Evolutionary conservation across 768 basidiomycete species (phyloP), one percentile per base, ranked within the genome.

Genomic region (Galerina marginata): DNA sequence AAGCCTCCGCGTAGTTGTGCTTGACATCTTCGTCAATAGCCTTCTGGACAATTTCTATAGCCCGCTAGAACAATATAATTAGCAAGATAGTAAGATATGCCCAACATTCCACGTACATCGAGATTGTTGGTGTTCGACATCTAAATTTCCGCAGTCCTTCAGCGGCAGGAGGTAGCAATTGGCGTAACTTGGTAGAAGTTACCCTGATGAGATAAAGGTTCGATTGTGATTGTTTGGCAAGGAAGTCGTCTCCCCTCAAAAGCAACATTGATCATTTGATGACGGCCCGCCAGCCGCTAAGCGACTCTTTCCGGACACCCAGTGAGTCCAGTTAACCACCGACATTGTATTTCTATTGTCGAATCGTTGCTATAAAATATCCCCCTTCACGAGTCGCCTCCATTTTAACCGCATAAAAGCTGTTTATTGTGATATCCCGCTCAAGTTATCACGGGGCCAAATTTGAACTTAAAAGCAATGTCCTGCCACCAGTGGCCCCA

Each of bases 21-120:
- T 95, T 95, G 62, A 84, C 83, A 77, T 99, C 97, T 63, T 93
- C 90, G 58, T 95, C 95, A 68, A 96, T 96, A 58, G 95, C 95
- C 64, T 86, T 86, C 77, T 95, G 92, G 25, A 97, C 93, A 58
- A 97, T 86, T 68, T 93, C 92, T 71, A 97, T 93, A 36, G 95
- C 95, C 42, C 74, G 77, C 79, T 82, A 49, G 40, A 61, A 51
- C 16, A 6, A 40, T 3, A 36, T 56, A 40, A 38, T 63, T 56
- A 63, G 51, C 54, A 16, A 46, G 15, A 45, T 25, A 33, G 6
- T 40, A 33, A 37, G 15, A 53, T 26, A 40, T 6, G 10, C 9
- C 5, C 6, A 44, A 38, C 38, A 14, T 12, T 26, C 43, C 23
- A 71, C 83, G 60, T 67, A 83, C 84, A 68, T 86, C 83, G 65